Evolutionary conservation across 495 filamentous ascomycete genomes (phyloP).

Genomic region (Aspergillus egyptiacus): DNA sequence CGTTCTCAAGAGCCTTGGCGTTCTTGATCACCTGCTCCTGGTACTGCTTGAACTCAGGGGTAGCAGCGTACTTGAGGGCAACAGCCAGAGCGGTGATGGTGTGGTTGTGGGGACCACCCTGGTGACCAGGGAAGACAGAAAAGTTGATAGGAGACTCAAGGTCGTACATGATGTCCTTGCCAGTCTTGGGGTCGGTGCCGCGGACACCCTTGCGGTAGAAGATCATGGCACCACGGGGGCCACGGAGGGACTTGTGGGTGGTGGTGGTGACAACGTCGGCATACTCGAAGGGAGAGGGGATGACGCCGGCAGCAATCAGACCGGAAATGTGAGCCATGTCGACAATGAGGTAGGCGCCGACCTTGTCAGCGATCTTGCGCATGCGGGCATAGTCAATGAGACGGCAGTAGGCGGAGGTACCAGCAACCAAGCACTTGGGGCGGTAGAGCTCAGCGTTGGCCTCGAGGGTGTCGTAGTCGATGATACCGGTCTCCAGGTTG

Average conservation of each 20-base stretch:
- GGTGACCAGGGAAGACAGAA: conserved; percentile 98
- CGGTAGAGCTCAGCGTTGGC: conserved; percentile 90
- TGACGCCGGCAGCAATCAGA: conserved; percentile 86
- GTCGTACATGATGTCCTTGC: conserved; percentile 88
- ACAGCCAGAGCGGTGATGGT: conserved; percentile 98
- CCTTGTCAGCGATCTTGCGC: conserved; percentile 91
- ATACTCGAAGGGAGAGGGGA: conserved; percentile 88
- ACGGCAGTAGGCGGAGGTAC: conserved; percentile 97
- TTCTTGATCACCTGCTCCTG: conserved; percentile 79
- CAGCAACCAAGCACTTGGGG: conserved; percentile 91
- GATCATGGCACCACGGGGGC: conserved; percentile 99
- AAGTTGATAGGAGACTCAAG: conserved; percentile 97
- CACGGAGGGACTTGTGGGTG: conserved; percentile 98
- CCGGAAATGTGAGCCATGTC: conserved; percentile 99
- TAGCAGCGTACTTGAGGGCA: conserved; percentile 89
- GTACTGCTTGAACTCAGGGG: conserved; percentile 93
- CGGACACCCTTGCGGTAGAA: conserved; percentile 98
- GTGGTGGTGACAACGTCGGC: conserved; percentile 98
- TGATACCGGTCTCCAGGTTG: conserved; percentile 86
- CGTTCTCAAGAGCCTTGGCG: conserved; percentile 21
- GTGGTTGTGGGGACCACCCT: conserved; percentile 99
- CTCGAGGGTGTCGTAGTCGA: conserved; percentile 93
- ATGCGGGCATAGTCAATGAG: conserved; percentile 96
- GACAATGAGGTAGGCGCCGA: conserved; percentile 89
- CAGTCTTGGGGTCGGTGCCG: conserved; percentile 78